Percentiles rank a stretch among this genome's conserved stretches.
Conservation (phyloP, 805 yeast genomes). For the Metschnikowia chrysomelidarum region DNA sequence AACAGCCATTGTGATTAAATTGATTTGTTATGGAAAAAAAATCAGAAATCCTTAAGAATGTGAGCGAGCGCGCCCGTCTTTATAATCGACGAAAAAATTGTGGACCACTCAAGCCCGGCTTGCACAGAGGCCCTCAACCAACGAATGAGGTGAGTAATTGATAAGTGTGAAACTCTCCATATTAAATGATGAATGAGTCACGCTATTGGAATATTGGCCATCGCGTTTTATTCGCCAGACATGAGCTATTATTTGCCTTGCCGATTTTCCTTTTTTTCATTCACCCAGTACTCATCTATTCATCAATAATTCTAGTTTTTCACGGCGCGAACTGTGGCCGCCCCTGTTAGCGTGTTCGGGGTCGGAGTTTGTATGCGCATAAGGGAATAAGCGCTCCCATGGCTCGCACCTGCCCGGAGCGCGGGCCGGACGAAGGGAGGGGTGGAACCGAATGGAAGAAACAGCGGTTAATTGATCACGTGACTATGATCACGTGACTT, state of each 20-base stretch:
- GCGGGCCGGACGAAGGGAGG: slow-evolving; percentile 10
- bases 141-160: too few species aligned
- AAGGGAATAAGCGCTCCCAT: slow-evolving; percentile 5
- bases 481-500: too few species aligned
- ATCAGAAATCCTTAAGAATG: neutral
- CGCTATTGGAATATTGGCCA: too few species aligned
- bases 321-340: too few species aligned
- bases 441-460: slow-evolving; percentile 3
- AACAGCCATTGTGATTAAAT: slow-evolving; percentile 61
- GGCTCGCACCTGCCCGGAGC: slow-evolving; percentile 10
- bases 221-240: too few species aligned
- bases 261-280: too few species aligned
- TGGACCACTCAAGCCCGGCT: slow-evolving; percentile 25
- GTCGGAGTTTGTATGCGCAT: slow-evolving; percentile 21
- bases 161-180: too few species aligned
- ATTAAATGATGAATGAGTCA: too few species aligned
- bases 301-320: too few species aligned
- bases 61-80: slow-evolving; percentile 14
- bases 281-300: too few species aligned
- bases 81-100: slow-evolving; percentile 15
- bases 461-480: too few species aligned
- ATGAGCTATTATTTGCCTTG: too few species aligned
- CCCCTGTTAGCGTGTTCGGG: slow-evolving; percentile 16
- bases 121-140: slow-evolving; percentile 11
- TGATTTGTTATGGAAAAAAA: slow-evolving; percentile 11